A percentile compares a stretch with the other conserved stretches of the same genome.
phyloP scores from a whole-genome alignment of 257 asterid genomes.

The Thymus mandschuricus region DNA sequence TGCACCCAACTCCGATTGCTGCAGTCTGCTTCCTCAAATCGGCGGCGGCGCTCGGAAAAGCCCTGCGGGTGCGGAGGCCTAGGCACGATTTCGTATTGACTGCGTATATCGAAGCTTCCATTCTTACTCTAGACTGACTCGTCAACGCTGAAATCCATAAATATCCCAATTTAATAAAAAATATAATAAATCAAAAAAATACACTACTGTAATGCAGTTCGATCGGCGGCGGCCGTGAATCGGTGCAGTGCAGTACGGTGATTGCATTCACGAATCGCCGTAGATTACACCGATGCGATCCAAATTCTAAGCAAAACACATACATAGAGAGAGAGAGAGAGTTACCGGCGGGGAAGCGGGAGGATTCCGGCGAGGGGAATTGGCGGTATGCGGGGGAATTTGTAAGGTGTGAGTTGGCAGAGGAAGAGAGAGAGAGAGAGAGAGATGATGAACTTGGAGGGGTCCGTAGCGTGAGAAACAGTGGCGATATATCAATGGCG shows the following conservation, averaged over 20 bases:
- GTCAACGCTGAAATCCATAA: constrained; percentile 33
- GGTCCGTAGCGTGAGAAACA: constrained; percentile 28
- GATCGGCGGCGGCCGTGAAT: constrained; percentile 14
- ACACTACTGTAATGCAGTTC: neutral
- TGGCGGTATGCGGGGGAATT: neutral
- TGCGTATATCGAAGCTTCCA: constrained; percentile 62
- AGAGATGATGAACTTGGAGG: constrained; percentile 17
- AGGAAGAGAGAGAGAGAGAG: neutral
- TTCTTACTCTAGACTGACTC: constrained; percentile 37
- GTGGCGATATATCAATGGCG: neutral
- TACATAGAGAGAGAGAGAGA: neutral
- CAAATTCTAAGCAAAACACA: constrained; percentile 9
- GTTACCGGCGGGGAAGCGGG: neutral
- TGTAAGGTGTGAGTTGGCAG: constrained; percentile 4
- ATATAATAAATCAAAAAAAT: constrained; percentile 34
- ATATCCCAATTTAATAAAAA: constrained; percentile 21
- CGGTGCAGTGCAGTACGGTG: neutral
- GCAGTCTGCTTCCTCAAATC: constrained; percentile 31
- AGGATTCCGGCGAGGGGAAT: constrained; percentile 13
- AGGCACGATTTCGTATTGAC: constrained; percentile 45
- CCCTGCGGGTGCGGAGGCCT: constrained; percentile 43
- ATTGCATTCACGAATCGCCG: neutral
- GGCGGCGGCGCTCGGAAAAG: constrained; percentile 30
- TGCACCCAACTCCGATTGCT: constrained; percentile 12
- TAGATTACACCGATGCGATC: neutral